These are phyloP conservation scores for Phytophthora multivora DNA, from an alignment of 352 stramenopile genomes.

Conservation along the genomic window DNA sequence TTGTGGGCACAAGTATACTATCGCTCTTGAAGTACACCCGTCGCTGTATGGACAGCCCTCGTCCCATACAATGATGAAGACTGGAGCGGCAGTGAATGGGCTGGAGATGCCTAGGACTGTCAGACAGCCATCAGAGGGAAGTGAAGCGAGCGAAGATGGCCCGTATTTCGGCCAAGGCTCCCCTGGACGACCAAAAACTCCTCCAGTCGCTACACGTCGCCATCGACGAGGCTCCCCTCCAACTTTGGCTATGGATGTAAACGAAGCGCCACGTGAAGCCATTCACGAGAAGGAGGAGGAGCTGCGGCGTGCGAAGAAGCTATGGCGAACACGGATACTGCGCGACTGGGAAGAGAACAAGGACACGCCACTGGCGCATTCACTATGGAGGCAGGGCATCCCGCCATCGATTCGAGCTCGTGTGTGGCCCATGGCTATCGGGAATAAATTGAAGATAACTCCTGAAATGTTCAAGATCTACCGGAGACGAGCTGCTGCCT, in stretches of 20 bases:
- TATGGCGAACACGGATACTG: conserved; percentile 82
- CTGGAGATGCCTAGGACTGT: conserved; percentile 16
- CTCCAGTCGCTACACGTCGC: conserved; percentile 7
- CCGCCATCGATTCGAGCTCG: conserved; percentile 79
- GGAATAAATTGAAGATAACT: conserved; percentile 86
- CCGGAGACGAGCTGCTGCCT: conserved; percentile 54
- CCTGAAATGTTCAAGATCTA: conserved; percentile 90
- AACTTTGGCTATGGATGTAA: conserved; percentile 24
- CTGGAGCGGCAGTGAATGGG: conserved; percentile 6
- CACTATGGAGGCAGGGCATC: conserved; percentile 84
- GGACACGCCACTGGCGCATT: conserved; percentile 73
- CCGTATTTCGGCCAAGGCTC: conserved; percentile 13
- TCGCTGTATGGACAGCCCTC: conserved; percentile 21
- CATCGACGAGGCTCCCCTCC: conserved; percentile 31
- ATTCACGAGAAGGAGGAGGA: conserved; percentile 86
- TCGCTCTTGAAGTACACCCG: conserved; percentile 62
- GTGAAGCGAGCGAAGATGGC: conserved; percentile 34
- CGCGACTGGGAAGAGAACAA: conserved; percentile 80
- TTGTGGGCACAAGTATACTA: conserved; percentile 85
- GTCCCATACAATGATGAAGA: conserved; percentile 6
- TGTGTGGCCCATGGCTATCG: conserved; percentile 86
- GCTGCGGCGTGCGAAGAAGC: conserved; percentile 78
- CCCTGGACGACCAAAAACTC: conserved; percentile 9
- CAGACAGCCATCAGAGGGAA: conserved; percentile 25
- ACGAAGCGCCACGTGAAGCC: conserved; percentile 36